Evolutionary conservation across 2,329 filamentous ascomycete species (phyloP).

Genomic region (Aspergillus sojae): DNA sequence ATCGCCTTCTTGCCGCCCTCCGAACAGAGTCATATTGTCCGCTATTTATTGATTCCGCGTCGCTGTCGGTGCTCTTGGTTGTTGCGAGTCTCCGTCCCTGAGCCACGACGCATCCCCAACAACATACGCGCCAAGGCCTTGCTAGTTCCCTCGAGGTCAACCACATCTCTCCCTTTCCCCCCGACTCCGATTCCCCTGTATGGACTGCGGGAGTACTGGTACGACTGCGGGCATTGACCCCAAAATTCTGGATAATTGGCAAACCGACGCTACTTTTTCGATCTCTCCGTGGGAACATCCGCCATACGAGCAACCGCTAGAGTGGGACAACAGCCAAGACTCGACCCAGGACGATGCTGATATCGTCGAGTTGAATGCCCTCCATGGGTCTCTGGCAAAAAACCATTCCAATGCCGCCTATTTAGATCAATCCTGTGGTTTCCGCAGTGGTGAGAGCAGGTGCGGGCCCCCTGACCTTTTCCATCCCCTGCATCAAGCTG

Average conservation of each 20-base stretch:
- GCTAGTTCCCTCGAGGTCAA: conserved; percentile 17
- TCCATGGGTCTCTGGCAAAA: conserved; percentile 31
- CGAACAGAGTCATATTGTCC: neutral
- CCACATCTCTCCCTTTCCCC: conserved; percentile 4
- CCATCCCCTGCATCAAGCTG: conserved; percentile 12
- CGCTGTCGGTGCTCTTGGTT: conserved; percentile 2
- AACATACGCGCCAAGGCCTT: conserved; percentile 15
- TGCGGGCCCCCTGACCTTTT: conserved; percentile 18
- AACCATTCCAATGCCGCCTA: conserved; percentile 23
- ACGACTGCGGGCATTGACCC: conserved; percentile 45
- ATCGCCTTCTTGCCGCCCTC: neutral
- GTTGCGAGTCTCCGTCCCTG: neutral
- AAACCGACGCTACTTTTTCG: conserved; percentile 39
- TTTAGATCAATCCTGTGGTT: conserved; percentile 29
- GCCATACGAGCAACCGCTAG: conserved; percentile 39
- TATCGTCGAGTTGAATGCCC: conserved; percentile 35
- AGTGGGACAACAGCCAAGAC: conserved; percentile 44
- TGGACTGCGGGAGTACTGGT: conserved; percentile 41
- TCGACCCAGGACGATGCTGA: conserved; percentile 42
- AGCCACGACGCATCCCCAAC: conserved; percentile 4
- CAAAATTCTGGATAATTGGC: conserved; percentile 45
- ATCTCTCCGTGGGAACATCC: conserved; percentile 40
- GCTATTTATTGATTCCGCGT: neutral
- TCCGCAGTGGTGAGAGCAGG: conserved; percentile 30
- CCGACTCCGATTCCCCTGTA: conserved; percentile 28